Base-by-base conservation (phyloP, 2,329 filamentous ascomycete genomes). In the Pezicula rhizophila region DNA sequence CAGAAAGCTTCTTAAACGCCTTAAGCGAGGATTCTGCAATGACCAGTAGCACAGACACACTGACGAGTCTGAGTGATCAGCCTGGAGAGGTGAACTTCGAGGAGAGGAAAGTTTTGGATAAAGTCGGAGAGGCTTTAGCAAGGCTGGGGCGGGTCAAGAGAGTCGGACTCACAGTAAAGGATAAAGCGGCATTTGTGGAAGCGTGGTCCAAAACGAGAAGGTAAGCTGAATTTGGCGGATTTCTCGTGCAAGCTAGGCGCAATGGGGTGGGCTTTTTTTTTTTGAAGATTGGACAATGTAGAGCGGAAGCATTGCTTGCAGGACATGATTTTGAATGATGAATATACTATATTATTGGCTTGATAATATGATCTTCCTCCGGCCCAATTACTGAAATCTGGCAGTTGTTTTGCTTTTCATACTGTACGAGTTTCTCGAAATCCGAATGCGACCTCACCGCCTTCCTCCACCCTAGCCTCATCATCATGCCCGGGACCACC, bases 81-180 rank as follows among this genome's bases (percentile, higher is more conserved):
- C 45, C 49, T 10, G 53, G 45, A 8, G 59, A 61, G 11, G 40
- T 54, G 20, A 64, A 48, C 34, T 42, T 42, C 0, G 78, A 84
- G 7, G 89, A 96, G 65, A 79, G 82, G 62, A 76, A 74, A 35
- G 72, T 92, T 11, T 70, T 97, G 39, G 88, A 96, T 61, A 78
- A 79, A 33, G 80, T 99, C 14, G 89, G 81, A 1, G 93, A 97
- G 59, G 84, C 90, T 10, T 72, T 99, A 48, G 90, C 93, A n/a
- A 73, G 92, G 46, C 68, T 99, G 46, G 89, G 91, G 2, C 75
- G 93, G 52, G 91, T 93, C 35, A 95, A 95, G 73, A 78, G 92
- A 48, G 89, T 99, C 1, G 90, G 87, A 0, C 66, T 99, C 56
- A 90, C 89, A 0, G 75, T 95, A 48, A 73, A 77, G 59, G 89